Base-by-base conservation (phyloP, 345 rosid species). In the Eucalyptus regnans region DNA sequence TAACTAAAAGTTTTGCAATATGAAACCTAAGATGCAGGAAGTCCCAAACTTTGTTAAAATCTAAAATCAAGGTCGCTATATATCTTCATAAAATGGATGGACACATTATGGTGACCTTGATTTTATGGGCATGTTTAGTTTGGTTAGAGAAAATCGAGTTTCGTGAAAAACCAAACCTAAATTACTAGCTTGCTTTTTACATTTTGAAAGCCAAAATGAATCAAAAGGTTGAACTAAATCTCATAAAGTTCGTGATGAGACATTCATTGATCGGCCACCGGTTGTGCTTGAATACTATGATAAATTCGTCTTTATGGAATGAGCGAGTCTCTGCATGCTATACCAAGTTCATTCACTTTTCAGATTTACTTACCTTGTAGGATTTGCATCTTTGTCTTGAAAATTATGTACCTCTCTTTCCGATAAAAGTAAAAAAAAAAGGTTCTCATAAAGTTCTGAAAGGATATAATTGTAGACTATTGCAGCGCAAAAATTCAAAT, bases 201-300 rank as follows among this genome's bases (percentile, higher is more conserved):
- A 9, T 68, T 37, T 1, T 8, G 43, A 68, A 66, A 56, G 80
- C 23, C 43, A 5, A 31, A 31, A 68, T 68, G 80, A 68, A 33
- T 9, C 11, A 22, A 33, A 33, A 31, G 10, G 2, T 9, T 33
- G 44, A 68, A 68, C 12, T 68, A 33, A 9, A n/a, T n/a, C 23
- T 68, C 25, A 68, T 2, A 68, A 68, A 68, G 6, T 56, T 56
- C 3, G 1, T 56, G 62, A 56, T 22, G 29, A 9, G 29, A 56
- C 27, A 56, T 56, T 23, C 0, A 0, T 22, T 56, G 62, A 56
- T 56, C 12, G 6, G 29, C 29, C 27, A 23, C 62, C 29, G 0
- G 3, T 56, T 56, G 29, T 56, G 62, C 25, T 56, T 22, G 25
- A 23, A 56, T 56, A 9, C 27, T 9, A 56, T 56, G 12, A 56